These are phyloP conservation scores for Salix arbutifolia DNA, from an alignment of 345 rosid genomes.

Conservation along the genomic window DNA sequence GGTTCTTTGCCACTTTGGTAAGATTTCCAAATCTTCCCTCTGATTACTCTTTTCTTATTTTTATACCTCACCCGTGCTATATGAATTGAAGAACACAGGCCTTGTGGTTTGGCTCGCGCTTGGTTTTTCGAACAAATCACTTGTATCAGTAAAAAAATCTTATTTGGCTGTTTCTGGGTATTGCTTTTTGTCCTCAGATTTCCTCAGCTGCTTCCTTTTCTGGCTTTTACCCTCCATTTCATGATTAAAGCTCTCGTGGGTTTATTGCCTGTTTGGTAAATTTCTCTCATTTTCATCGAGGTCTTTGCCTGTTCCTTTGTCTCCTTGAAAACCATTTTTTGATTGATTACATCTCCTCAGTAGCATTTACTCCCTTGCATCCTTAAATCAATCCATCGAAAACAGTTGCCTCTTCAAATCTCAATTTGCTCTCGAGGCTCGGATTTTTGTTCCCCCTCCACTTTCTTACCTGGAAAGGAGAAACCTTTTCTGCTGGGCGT, in stretches of 20 bases:
- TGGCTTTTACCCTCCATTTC: background rate
- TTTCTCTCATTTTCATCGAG: background rate
- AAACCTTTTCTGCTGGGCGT: background rate
- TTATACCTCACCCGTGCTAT: background rate
- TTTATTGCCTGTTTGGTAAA: conserved; percentile 19
- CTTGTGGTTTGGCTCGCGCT: background rate
- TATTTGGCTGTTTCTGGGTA: background rate
- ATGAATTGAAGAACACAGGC: background rate
- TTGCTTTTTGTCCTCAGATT: background rate
- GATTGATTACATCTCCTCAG: background rate
- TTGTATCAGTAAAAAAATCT: background rate
- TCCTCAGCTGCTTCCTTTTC: conserved; percentile 7
- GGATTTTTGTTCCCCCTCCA: background rate
- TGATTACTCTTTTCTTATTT: background rate
- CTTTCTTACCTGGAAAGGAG: background rate
- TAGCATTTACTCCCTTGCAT: background rate
- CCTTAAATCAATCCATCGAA: background rate
- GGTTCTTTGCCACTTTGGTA: conserved; percentile 13
- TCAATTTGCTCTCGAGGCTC: background rate
- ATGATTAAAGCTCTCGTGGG: conserved; percentile 6
- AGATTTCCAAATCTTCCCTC: conserved; percentile 10
- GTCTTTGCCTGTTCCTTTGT: background rate
- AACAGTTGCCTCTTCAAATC: background rate
- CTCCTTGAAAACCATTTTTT: background rate
- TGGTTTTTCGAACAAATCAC: background rate